Percentiles rank a stretch among this genome's conserved stretches.
phyloP scores from a whole-genome alignment of 306 rosid genomes.

The Mucuna pruriens region DNA sequence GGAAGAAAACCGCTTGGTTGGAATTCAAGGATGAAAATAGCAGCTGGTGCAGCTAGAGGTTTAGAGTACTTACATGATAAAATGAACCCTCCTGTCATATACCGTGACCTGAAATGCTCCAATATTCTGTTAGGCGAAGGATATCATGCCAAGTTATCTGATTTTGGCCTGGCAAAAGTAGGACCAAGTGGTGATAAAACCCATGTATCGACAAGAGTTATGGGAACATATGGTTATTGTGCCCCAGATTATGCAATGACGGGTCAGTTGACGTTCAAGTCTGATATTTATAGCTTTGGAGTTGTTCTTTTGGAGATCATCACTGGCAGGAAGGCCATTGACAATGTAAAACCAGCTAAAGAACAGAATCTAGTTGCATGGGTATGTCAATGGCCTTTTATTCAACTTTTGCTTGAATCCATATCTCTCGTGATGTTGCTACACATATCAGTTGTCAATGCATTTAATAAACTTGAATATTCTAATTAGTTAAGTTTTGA shows the following conservation, averaged over 20 bases:
- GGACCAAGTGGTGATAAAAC: constrained; percentile 93
- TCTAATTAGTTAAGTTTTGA: background rate
- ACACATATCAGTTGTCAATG: background rate
- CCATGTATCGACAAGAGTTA: constrained; percentile 94
- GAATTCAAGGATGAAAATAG: constrained; percentile 93
- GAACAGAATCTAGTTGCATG: constrained; percentile 91
- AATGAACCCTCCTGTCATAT: constrained; percentile 89
- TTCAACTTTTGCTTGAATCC: background rate
- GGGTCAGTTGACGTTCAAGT: constrained; percentile 92
- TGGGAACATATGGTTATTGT: constrained; percentile 98
- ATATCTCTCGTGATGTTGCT: background rate
- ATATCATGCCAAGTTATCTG: constrained; percentile 81
- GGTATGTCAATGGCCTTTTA: constrained; percentile 59
- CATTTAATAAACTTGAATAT: background rate
- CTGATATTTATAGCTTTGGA: constrained; percentile 97
- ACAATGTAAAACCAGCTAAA: constrained; percentile 49
- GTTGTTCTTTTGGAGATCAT: constrained; percentile 96
- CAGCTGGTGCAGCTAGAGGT: constrained; percentile 92
- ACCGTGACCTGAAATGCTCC: constrained; percentile 93
- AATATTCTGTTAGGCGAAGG: constrained; percentile 86
- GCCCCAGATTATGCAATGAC: constrained; percentile 99
- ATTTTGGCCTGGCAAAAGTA: constrained; percentile 95
- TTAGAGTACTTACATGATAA: constrained; percentile 91
- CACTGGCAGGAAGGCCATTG: constrained; percentile 91
- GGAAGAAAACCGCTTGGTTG: constrained; percentile 67